Evolutionary conservation across 208 protist genomes (phyloP), one percentile per base, ranked within the genome.

Genomic region (Entamoeba invadens): DNA sequence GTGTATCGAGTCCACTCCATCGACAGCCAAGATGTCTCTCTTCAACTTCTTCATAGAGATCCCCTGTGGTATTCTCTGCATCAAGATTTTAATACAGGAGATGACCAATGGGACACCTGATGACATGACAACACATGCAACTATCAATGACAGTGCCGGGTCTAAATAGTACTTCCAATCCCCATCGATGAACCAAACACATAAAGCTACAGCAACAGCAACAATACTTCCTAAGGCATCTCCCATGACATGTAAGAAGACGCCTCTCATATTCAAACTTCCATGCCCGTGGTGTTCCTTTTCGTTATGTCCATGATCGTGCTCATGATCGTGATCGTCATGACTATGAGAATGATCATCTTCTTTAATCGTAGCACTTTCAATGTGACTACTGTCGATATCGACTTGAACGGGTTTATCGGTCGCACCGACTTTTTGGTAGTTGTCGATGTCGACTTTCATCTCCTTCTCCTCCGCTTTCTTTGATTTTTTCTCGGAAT

Each of bases 231-330:
- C 94, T 3, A 97, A 47, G 21, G 95, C 94, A 95, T 97, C 96
- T 42, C 96, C 96, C 8, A 96, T 57, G 45, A 96, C 95, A 51
- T 97, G 96, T 18, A 97, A 92, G 57, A 97, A 97, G 0, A 97
- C 94, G 57, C 95, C 96, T 45, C n/a, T 45, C 31, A 91, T 91
- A 91, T 91, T 91, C 25, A 91, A 45, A 45, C 45, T 91, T 31
- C 4, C 6, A 18, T 91, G 77, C 16, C 12, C 5, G 4, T 91
- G 4, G 14, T 91, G 3, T 45, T 45, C 35, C 94, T 92, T 31
- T 87, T 95, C 68, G 50, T 93, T 42, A 5, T 38, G 38, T 10
- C 42, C 57, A 35, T 45, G 14, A 68, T 45, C 44, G n/a, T 91
- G 77, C 35, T 94, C 47, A 31, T 93, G 47, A 44, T 51, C 51